A percentile compares a stretch with the other conserved stretches of the same genome.
These are phyloP conservation scores for Rhododendron williamsianum DNA, from an alignment of 148 eudicot genomes.

Conservation along the genomic window DNA sequence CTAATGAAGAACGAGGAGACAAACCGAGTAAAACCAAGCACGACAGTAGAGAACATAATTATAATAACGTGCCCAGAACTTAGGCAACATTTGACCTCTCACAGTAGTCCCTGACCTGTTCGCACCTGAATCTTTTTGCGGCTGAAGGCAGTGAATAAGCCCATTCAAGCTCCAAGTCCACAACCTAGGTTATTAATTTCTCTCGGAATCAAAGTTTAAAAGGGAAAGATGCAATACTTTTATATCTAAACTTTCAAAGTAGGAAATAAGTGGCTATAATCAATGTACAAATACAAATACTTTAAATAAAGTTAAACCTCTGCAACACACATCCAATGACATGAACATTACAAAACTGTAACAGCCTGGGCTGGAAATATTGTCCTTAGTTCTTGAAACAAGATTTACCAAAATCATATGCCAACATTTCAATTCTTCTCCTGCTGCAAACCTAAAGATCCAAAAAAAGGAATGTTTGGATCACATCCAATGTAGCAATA, in stretches of 20 bases:
- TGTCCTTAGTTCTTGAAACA: background rate
- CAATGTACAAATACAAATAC: background rate
- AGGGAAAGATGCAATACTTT: background rate
- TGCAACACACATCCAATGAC: conserved; percentile 4
- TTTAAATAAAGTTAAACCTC: background rate
- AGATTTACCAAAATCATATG: background rate
- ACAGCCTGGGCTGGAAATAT: background rate
- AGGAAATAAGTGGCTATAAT: background rate
- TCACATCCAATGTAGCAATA: background rate
- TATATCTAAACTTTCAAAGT: background rate
- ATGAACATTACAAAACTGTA: background rate
- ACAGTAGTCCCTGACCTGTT: conserved; percentile 73
- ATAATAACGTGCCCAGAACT: conserved; percentile 50
- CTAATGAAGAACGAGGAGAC: background rate
- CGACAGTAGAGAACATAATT: conserved; percentile 50
- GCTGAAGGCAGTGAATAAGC: background rate
- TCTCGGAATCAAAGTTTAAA: background rate
- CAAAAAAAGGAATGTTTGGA: background rate
- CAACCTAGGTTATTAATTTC: background rate
- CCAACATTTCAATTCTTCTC: background rate
- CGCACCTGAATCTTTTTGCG: conserved; percentile 15
- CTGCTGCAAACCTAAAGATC: background rate
- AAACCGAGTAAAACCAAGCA: conserved; percentile 33
- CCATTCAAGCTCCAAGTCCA: conserved; percentile 5
- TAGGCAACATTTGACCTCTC: conserved; percentile 60